Conservation (phyloP, 2,329 filamentous ascomycete genomes). For the Talaromyces albobiverticillius region DNA sequence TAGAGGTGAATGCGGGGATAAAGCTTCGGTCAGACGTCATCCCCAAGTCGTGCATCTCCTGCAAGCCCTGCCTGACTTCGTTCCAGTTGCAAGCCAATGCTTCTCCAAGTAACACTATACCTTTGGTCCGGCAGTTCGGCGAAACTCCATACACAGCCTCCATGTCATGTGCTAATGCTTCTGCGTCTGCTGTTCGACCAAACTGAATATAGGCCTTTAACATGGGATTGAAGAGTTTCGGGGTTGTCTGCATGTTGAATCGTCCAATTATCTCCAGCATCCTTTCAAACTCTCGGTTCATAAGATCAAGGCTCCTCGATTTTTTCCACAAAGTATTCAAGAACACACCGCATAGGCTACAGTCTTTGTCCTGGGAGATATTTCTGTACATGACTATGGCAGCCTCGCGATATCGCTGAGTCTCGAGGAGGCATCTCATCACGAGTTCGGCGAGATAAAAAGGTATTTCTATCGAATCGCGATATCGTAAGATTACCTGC, state of each 20-base stretch:
- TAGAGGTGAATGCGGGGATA: slow-evolving; percentile 33
- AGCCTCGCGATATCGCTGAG: slow-evolving; percentile 34
- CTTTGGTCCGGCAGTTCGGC: slow-evolving; percentile 33
- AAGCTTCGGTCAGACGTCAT: slow-evolving; percentile 31
- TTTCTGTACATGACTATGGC: slow-evolving; percentile 34
- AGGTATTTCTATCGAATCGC: slow-evolving; percentile 27
- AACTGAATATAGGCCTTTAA: slow-evolving; percentile 39
- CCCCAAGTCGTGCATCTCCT: slow-evolving; percentile 34
- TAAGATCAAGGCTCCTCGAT: slow-evolving; percentile 33
- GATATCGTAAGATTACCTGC: slow-evolving; percentile 29
- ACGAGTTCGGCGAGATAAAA: slow-evolving; percentile 32
- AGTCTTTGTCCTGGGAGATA: slow-evolving; percentile 31
- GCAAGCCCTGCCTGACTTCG: slow-evolving; percentile 35
- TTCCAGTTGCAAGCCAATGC: slow-evolving; percentile 40
- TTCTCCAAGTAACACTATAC: slow-evolving; percentile 35
- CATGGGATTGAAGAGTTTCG: slow-evolving; percentile 40
- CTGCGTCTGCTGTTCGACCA: slow-evolving; percentile 33
- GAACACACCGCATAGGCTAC: slow-evolving; percentile 35
- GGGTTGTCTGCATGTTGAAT: slow-evolving; percentile 30
- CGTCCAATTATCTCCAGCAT: slow-evolving; percentile 26
- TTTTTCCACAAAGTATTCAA: slow-evolving; percentile 39
- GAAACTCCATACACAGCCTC: slow-evolving; percentile 25
- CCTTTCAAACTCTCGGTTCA: slow-evolving; percentile 33
- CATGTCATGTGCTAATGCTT: slow-evolving; percentile 36
- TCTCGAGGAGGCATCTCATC: slow-evolving; percentile 36